Conservation (phyloP, 1,139 yeast genomes). For the Diutina mesorugosa region DNA sequence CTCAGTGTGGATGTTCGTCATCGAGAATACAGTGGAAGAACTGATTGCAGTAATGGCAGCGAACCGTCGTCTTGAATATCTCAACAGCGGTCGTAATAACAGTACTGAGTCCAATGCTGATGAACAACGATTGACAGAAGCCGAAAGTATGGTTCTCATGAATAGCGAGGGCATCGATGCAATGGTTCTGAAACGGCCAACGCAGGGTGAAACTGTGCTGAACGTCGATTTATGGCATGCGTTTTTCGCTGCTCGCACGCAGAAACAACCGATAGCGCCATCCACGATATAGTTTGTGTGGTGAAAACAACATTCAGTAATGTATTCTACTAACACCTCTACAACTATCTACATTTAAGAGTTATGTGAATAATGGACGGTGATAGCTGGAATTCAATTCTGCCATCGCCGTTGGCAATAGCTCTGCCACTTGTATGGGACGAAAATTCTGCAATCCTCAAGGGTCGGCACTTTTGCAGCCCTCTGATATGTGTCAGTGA, state of each 20-base stretch:
- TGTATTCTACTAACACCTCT: neutral
- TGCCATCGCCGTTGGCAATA: neutral
- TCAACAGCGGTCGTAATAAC: conserved; percentile 6
- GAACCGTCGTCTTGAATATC: conserved; percentile 31
- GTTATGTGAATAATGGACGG: neutral
- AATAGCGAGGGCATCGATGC: conserved; percentile 26
- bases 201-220: conserved; percentile 44
- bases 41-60: conserved; percentile 55
- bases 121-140: conserved; percentile 16
- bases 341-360: neutral
- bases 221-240: conserved; percentile 50
- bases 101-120: conserved; percentile 3
- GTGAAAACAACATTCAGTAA: neutral
- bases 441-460: neutral
- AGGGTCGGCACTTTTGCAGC: neutral
- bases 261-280: neutral
- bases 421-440: neutral
- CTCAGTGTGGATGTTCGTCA: conserved; percentile 84
- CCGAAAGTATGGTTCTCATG: conserved; percentile 25
- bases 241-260: conserved; percentile 25
- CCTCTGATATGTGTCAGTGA: neutral
- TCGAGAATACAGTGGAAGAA: conserved; percentile 82
- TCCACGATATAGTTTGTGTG: neutral
- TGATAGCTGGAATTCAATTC: neutral
- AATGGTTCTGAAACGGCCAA: conserved; percentile 24